phyloP scores from a whole-genome alignment of 73 alveolate species.

The Stentor coeruleus region DNA sequence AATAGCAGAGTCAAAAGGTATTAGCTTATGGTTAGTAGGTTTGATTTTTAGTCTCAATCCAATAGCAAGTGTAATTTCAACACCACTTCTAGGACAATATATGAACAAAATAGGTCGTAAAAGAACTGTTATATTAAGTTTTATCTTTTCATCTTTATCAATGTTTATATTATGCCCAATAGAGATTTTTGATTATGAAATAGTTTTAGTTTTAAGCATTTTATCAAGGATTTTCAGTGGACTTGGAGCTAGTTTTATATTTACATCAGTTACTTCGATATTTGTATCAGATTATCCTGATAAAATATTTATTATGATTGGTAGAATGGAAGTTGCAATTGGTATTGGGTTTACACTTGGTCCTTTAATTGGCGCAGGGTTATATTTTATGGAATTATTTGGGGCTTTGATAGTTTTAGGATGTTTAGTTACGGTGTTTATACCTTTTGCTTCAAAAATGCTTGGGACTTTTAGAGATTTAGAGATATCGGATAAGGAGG shows the following conservation, averaged over 20 bases:
- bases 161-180: neutral
- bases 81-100: neutral
- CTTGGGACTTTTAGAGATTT: neutral
- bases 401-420: neutral
- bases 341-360: neutral
- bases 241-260: neutral
- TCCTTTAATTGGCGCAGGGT: neutral
- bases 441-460: neutral
- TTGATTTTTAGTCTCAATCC: neutral
- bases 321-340: neutral
- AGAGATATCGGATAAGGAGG: neutral
- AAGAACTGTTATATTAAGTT: neutral
- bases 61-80: neutral
- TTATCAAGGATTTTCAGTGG: neutral
- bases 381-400: neutral
- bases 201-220: neutral
- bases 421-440: neutral
- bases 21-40: neutral
- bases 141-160: neutral
- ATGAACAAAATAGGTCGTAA: neutral
- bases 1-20: conserved; percentile 1
- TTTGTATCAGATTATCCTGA: neutral
- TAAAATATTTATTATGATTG: neutral
- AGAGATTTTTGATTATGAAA: neutral
- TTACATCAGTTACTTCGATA: neutral